Conservation (phyloP, 805 yeast genomes). For the Candida piceae region DNA sequence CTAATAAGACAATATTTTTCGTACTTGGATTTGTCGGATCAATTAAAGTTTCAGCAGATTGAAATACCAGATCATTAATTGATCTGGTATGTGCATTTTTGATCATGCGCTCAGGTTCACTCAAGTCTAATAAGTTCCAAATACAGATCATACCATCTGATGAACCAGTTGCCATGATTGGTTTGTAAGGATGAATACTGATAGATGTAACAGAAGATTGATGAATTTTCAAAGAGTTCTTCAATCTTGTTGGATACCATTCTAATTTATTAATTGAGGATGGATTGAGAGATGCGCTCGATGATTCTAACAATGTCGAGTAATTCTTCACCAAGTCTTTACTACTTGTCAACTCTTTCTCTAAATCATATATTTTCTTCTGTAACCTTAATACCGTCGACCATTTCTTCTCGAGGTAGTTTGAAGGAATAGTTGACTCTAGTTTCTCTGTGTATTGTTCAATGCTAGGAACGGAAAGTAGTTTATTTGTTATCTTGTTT, state of each 20-base stretch:
- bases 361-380: conserved; percentile 64
- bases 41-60: conserved; percentile 36
- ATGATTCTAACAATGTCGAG: conserved; percentile 11
- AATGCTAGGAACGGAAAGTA: conserved; percentile 5
- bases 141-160: conserved; percentile 67
- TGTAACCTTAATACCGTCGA: conserved; percentile 77
- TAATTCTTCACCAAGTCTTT: conserved; percentile 38
- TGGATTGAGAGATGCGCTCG: conserved; percentile 11
- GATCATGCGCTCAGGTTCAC: conserved; percentile 56
- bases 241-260: conserved; percentile 59
- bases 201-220: conserved; percentile 55
- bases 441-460: conserved; percentile 2
- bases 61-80: conserved; percentile 55
- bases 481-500: conserved; percentile 2
- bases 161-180: conserved; percentile 59
- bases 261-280: conserved; percentile 30
- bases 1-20: conserved; percentile 31
- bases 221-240: conserved; percentile 48
- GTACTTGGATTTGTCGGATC: conserved; percentile 6
- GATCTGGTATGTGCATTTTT: conserved; percentile 70
- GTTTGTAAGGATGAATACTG: conserved; percentile 71
- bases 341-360: conserved; percentile 48
- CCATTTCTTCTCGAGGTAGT: conserved; percentile 74
- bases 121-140: conserved; percentile 63
- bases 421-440: conserved; percentile 20